These are phyloP conservation scores for Austroboletus niveus DNA, from an alignment of 1,284 basidiomycete genomes.

Conservation along the genomic window DNA sequence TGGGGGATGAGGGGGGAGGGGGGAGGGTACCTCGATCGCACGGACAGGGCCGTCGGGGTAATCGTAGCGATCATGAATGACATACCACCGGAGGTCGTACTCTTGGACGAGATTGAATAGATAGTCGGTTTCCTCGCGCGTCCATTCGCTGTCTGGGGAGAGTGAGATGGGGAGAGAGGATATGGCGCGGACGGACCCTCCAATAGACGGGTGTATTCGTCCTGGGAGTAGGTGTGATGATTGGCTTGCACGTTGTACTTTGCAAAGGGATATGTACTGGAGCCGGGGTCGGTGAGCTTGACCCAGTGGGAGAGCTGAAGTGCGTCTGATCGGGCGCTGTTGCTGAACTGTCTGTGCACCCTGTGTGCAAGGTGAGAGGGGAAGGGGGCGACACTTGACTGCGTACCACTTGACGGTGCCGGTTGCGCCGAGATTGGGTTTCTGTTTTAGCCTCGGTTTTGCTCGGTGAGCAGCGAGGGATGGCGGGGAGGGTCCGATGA, in stretches of 20 bases:
- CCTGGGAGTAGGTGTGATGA: conserved; percentile 81
- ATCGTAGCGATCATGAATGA: conserved; percentile 90
- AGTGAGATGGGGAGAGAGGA: conserved; percentile 2
- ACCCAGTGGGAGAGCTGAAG: conserved; percentile 69
- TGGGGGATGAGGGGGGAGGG: not conserved
- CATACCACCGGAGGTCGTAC: conserved; percentile 89
- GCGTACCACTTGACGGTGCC: conserved; percentile 64
- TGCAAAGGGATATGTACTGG: conserved; percentile 72
- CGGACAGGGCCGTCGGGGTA: conserved; percentile 54
- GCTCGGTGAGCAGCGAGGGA: conserved; percentile 73
- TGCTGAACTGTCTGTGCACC: conserved; percentile 75
- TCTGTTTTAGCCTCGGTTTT: conserved; percentile 85
- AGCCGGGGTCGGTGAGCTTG: conserved; percentile 55
- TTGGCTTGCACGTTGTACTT: conserved; percentile 76
- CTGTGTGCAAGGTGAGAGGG: conserved; percentile 37
- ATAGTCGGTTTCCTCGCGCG: conserved; percentile 93
- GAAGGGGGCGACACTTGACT: not conserved
- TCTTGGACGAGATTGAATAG: conserved; percentile 80
- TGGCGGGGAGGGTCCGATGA: conserved; percentile 91
- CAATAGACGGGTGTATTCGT: conserved; percentile 85
- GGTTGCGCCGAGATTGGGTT: conserved; percentile 67
- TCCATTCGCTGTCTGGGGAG: conserved; percentile 77
- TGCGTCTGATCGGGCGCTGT: conserved; percentile 58
- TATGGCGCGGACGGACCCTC: conserved; percentile 50
- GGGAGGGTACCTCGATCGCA: conserved; percentile 62